Percentiles rank a stretch among this genome's conserved stretches.
Evolutionary conservation across 2,329 filamentous ascomycete genomes (phyloP).

Genomic region (Podosphaera aphanis): DNA sequence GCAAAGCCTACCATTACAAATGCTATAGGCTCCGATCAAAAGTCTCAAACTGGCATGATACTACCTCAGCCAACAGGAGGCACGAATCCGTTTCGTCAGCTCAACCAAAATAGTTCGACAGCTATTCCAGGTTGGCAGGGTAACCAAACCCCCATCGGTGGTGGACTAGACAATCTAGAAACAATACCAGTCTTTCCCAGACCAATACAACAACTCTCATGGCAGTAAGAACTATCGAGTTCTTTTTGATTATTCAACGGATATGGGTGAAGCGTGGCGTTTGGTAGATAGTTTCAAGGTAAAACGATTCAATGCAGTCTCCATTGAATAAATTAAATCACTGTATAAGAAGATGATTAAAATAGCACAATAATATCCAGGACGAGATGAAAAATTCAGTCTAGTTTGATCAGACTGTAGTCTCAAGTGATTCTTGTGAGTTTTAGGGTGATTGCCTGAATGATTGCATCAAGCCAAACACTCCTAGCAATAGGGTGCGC

Average conservation of each 20-base stretch:
- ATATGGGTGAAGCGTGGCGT: constrained; percentile 15
- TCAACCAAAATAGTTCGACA: constrained; percentile 52
- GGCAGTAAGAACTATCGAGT: constrained; percentile 21
- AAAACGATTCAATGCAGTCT: too few relatives aligned
- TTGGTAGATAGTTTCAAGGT: constrained; percentile 4
- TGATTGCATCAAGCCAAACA: background rate
- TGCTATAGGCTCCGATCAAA: constrained; percentile 1
- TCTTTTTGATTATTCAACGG: background rate
- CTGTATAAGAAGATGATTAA: background rate
- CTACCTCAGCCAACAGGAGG: constrained; percentile 61
- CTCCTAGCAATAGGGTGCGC: background rate
- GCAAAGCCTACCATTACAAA: constrained; percentile 22
- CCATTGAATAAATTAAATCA: background rate
- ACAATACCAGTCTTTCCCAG: constrained; percentile 73
- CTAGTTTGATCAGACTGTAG: background rate
- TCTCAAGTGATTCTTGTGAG: background rate
- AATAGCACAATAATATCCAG: background rate
- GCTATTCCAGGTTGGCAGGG: constrained; percentile 80
- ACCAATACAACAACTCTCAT: constrained; percentile 39
- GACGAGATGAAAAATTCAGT: background rate
- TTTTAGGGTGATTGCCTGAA: background rate
- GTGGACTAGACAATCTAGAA: constrained; percentile 52
- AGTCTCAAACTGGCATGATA: constrained; percentile 21
- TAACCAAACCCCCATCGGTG: constrained; percentile 55
- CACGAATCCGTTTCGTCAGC: constrained; percentile 88